Evolutionary conservation across 306 rosid genomes (phyloP).

Genomic region (Vigna trinervia): DNA sequence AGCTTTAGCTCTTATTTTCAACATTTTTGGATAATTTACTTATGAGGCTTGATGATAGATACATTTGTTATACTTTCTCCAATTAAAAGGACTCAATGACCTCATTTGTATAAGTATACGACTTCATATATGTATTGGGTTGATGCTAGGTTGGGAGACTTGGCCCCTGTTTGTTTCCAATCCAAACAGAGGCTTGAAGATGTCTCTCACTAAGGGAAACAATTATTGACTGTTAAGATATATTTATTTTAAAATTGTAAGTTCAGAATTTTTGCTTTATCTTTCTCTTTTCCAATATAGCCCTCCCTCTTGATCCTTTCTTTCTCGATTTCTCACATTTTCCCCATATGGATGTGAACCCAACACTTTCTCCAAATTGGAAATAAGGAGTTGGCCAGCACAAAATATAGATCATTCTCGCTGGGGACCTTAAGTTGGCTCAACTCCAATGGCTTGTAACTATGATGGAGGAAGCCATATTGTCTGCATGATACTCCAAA

Average conservation of each 20-base stretch:
- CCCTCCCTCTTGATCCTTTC: background rate
- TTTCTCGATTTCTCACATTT: background rate
- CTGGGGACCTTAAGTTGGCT: background rate
- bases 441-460: background rate
- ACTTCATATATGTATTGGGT: background rate
- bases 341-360: background rate
- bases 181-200: too few species aligned
- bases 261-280: background rate
- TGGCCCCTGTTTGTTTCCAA: too few species aligned
- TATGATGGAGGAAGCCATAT: too few species aligned
- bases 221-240: background rate
- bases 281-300: background rate
- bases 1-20: conserved; percentile 5
- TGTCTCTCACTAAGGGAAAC: too few species aligned
- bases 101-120: conserved; percentile 14
- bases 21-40: background rate
- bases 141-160: too few species aligned
- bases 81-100: conserved; percentile 4
- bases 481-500: too few species aligned
- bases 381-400: background rate
- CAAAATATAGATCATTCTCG: background rate
- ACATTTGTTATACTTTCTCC: background rate
- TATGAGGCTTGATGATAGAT: background rate
- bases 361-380: background rate
- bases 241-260: background rate